Percentiles rank a stretch among this genome's conserved stretches.
phyloP scores from a whole-genome alignment of 106 monocot genomes.

The Ottelia alismoides region DNA sequence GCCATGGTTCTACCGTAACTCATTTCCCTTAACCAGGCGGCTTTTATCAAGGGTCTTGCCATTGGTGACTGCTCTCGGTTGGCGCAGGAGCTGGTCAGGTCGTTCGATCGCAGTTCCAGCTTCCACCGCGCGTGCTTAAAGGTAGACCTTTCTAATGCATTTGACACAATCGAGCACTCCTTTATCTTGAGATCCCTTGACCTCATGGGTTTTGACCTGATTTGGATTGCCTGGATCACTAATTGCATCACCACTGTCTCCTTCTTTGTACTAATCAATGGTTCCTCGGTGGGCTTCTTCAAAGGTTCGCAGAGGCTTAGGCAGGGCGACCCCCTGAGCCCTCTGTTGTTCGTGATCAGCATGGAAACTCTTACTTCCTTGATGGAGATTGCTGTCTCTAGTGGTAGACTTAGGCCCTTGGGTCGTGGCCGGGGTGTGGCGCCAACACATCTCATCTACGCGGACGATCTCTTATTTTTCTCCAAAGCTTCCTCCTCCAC shows the following conservation, averaged over 20 bases:
- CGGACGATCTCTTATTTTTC: not conserved
- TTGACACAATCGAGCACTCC: not conserved
- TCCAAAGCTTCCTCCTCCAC: too few relatives aligned
- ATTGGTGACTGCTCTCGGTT: not conserved
- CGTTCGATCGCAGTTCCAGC: not conserved
- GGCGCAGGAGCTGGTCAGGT: not conserved
- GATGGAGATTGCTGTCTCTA: not conserved
- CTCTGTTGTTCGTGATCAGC: not conserved
- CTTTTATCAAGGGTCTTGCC: not conserved
- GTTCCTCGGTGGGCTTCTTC: not conserved
- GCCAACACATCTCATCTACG: not conserved
- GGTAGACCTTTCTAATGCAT: not conserved
- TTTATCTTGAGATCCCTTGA: not conserved
- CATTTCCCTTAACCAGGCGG: not conserved
- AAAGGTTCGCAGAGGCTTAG: not conserved
- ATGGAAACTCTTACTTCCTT: not conserved
- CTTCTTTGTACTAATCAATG: not conserved
- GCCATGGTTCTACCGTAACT: not conserved
- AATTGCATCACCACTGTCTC: not conserved
- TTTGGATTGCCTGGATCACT: not conserved
- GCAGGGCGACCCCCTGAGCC: not conserved
- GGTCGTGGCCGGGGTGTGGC: not conserved
- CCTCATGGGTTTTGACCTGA: not conserved
- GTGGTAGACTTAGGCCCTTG: not conserved
- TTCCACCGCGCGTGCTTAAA: not conserved